Conservation (phyloP, 768 basidiomycete species). For the Podaxis sp. region DNA sequence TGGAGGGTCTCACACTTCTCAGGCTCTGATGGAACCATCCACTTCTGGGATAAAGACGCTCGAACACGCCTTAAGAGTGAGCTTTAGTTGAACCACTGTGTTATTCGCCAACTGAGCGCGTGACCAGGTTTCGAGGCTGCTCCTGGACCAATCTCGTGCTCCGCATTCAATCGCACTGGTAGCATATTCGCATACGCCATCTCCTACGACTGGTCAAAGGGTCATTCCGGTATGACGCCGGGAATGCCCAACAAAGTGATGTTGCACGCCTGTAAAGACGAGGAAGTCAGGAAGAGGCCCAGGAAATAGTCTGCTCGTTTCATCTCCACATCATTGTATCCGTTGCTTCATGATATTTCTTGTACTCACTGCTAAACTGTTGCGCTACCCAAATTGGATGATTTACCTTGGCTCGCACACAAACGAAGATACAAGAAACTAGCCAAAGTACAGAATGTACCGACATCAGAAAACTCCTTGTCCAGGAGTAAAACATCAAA, state of each 20-base stretch:
- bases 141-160: constrained; percentile 75
- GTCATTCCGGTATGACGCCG: constrained; percentile 79
- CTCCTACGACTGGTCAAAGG: constrained; percentile 94
- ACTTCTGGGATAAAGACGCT: constrained; percentile 95
- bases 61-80: constrained; percentile 89
- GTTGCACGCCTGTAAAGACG: constrained; percentile 83
- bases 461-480: too few relatives aligned
- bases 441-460: too few relatives aligned
- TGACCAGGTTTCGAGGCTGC: constrained; percentile 66
- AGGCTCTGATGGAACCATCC: constrained; percentile 85
- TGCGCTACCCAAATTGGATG: not conserved
- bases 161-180: constrained; percentile 84
- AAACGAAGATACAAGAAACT: not conserved
- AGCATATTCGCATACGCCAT: constrained; percentile 90
- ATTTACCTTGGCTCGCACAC: not conserved
- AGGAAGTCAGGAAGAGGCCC: constrained; percentile 75
- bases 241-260: constrained; percentile 76
- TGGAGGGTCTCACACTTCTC: not conserved
- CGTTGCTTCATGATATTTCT: constrained; percentile 7
- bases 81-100: constrained; percentile 19
- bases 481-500: not conserved
- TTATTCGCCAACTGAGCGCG: not conserved
- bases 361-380: constrained; percentile 13
- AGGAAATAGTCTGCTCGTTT: constrained; percentile 31
- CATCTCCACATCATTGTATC: constrained; percentile 5